Evolutionary conservation across 495 filamentous ascomycete genomes (phyloP), one percentile per base, ranked within the genome.

Genomic region (Penicillium fimorum): DNA sequence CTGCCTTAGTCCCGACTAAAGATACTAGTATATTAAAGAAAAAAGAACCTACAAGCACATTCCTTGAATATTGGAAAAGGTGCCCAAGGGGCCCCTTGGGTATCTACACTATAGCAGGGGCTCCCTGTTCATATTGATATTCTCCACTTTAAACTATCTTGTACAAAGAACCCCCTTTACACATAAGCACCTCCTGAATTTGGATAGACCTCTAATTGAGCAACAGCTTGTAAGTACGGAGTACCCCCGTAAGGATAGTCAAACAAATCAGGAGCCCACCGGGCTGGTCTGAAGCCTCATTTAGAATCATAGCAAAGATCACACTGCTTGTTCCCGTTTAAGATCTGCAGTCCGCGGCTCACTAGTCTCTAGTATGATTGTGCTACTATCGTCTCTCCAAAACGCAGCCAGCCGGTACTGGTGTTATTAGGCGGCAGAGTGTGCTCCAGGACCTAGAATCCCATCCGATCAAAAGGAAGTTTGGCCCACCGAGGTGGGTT

Each of bases 261-360:
- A 81, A 70, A 48, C 68, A 66, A 38, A 79, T 80, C n/a, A 73
- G 74, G 47, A 77, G 76, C 1, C 70, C 72, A n/a, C 79, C 79
- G 66, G 35, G 35, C 35, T 81, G 79, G 53, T 81, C 75, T 7
- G 78, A 76, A 50, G 76, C 62, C 43, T 79, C 76, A 55, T 70
- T 73, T 5, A 77, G 79, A 79, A 82, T 82, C 47, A 79, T 79
- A 18, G 53, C 64, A 33, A 67, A 71, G 38, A 58, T 62, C 3
- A 78, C 77, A 64, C 76, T 75, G 13, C 73, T 83, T 78, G 60
- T 80, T 79, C 0, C 79, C 76, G 57, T 79, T 78, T 33, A 80
- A 53, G 32, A 59, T 56, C n/a, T 75, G 66, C 57, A 70, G 70
- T 74, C 17, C 55, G 50, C 47, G 80, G 32, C 30, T 70, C 63